Conservation (phyloP, 1,284 basidiomycete species). For the Leccinum olivaceoglutinosum region DNA sequence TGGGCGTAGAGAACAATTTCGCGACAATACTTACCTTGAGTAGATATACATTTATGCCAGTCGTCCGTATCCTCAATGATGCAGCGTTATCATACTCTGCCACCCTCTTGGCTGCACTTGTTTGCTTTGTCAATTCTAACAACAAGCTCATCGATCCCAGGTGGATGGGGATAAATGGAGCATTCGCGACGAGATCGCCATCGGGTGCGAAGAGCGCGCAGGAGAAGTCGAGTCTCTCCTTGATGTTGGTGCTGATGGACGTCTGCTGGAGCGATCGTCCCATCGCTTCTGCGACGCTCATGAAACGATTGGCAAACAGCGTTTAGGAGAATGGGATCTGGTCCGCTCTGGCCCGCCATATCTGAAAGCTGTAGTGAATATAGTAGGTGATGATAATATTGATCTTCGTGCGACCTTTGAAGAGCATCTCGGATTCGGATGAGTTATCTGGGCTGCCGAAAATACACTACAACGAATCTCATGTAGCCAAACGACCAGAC, state of each 20-base stretch:
- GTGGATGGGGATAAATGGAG: constrained; percentile 81
- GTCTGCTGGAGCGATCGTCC: constrained; percentile 86
- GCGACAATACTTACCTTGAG: too few species aligned
- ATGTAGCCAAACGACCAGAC: too few species aligned
- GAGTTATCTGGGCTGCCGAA: background rate
- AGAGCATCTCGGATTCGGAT: background rate
- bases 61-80: too few species aligned
- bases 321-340: constrained; percentile 85
- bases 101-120: too few species aligned
- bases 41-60: too few species aligned
- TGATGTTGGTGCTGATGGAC: constrained; percentile 88
- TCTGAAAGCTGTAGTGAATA: background rate
- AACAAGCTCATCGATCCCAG: constrained; percentile 82
- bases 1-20: too few species aligned
- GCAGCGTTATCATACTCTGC: too few species aligned
- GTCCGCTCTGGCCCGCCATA: constrained; percentile 28
- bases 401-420: background rate
- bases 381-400: background rate
- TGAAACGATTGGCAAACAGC: constrained; percentile 88
- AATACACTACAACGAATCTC: background rate
- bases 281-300: constrained; percentile 92
- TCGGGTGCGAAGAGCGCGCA: constrained; percentile 89
- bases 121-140: too few species aligned
- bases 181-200: constrained; percentile 88
- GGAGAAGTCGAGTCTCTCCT: constrained; percentile 85